Base-by-base conservation (phyloP, 495 filamentous ascomycete genomes). In the Penicillium mononematosum region DNA sequence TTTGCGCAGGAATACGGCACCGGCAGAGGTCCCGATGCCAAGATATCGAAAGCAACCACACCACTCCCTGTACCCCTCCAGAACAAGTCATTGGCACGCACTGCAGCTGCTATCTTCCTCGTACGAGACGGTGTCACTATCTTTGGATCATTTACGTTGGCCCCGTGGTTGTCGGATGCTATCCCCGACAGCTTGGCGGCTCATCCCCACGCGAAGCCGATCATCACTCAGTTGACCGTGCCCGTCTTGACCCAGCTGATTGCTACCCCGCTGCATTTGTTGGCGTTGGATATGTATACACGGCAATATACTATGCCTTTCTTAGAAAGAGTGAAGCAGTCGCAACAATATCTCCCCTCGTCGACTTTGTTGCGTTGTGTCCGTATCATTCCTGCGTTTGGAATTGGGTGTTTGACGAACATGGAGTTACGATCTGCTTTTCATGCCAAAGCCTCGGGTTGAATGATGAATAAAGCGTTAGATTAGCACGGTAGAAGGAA, bases 101-200 rank as follows among this genome's bases (percentile, higher is more conserved):
- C 65, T 5, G 68, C 64, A 5, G 65, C 64, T 19, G 62, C 62
- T 29, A 59, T 67, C 2, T 94, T 96, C 71, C 80, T 88, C 0
- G 11, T 71, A 16, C 71, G 73, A 16, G 73, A 75, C 46, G 60
- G 64, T 38, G 60, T 73, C 0, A 75, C 73, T 12, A 74, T 75
- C 31, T 74, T 69, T 44, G 71, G 70, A 0, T 75, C 68, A 0
- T 75, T 75, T 17, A 74, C 69, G 4, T 64, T 75, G 17, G 67
- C 70, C 0, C 64, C 67, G 0, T 56, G 52, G 24, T 48, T 66
- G 16, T 59, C 69, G 9, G 53, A 45, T 0, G 53, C 52, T 3
- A 66, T 74, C 46, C 71, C 71, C 7, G 63, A 71, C 34, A 43
- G 48, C 38, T 22, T 69, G 17, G 44, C 62, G 6, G 17, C 60